phyloP scores from a whole-genome alignment of 495 filamentous ascomycete species.

The Patellaria atrata region DNA sequence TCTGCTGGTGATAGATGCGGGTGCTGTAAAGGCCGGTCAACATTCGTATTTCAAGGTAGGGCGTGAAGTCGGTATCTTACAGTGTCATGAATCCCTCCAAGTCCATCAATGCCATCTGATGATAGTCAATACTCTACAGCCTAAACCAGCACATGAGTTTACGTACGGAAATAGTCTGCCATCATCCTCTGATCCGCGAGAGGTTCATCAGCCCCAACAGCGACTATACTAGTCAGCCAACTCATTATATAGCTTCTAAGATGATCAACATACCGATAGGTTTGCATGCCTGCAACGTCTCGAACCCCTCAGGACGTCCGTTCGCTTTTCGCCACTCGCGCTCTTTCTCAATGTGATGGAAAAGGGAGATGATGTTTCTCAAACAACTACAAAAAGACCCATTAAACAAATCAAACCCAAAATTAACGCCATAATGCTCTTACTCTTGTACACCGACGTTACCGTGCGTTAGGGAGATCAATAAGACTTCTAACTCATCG shows the following conservation, averaged over 20 bases:
- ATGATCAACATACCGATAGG: constrained; percentile 37
- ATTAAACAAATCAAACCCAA: not conserved
- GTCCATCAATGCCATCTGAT: constrained; percentile 74
- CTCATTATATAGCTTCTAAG: not conserved
- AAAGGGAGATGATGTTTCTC: constrained; percentile 79
- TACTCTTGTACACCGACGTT: constrained; percentile 76
- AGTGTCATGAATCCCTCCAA: constrained; percentile 74
- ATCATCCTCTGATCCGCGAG: constrained; percentile 70
- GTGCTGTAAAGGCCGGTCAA: constrained; percentile 37
- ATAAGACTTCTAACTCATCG: constrained; percentile 73
- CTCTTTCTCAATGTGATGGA: constrained; percentile 85
- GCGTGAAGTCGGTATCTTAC: constrained; percentile 34
- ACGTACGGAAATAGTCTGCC: constrained; percentile 84
- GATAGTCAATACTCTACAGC: constrained; percentile 1
- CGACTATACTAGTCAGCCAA: constrained; percentile 32
- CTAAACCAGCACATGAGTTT: not conserved
- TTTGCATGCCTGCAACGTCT: constrained; percentile 48
- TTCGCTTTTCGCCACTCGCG: constrained; percentile 62
- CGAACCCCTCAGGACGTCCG: constrained; percentile 52
- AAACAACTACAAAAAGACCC: constrained; percentile 48
- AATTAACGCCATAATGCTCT: constrained; percentile 1
- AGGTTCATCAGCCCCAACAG: constrained; percentile 72
- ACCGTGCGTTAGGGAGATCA: constrained; percentile 85
- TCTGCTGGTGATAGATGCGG: constrained; percentile 73
- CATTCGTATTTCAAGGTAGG: no score